Percentiles rank a stretch among this genome's conserved stretches.
These are phyloP conservation scores for Hibiscus mutabilis DNA, from an alignment of 345 rosid species.

Conservation along the genomic window DNA sequence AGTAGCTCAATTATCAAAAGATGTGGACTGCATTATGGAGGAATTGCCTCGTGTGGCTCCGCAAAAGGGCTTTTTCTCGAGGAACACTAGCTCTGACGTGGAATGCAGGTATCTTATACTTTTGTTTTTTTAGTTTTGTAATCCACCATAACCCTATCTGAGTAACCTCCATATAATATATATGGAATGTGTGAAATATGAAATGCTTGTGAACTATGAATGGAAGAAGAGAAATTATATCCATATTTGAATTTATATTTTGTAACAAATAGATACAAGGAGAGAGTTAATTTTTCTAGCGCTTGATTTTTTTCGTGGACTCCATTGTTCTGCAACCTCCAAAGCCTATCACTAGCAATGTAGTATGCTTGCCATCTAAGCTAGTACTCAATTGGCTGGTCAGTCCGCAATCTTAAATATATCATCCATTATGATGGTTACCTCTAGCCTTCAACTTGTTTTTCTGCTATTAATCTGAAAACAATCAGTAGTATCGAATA, in stretches of 20 bases:
- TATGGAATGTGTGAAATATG: no score
- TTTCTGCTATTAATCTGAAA: slow-evolving; percentile 1
- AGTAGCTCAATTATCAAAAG: slow-evolving; percentile 15
- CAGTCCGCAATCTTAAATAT: background rate
- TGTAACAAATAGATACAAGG: no score
- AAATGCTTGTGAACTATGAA: no score
- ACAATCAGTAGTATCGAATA: background rate
- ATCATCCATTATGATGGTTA: background rate
- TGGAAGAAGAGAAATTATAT: no score
- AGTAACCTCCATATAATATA: background rate
- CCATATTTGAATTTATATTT: no score
- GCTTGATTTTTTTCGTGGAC: no score
- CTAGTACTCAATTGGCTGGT: background rate
- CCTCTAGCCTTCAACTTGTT: background rate
- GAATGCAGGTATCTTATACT: slow-evolving; percentile 54
- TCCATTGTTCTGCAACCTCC: background rate
- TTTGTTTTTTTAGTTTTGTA: background rate
- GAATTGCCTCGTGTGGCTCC: slow-evolving; percentile 23
- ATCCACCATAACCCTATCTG: background rate
- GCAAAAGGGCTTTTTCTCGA: slow-evolving; percentile 46
- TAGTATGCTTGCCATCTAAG: background rate
- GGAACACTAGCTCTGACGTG: slow-evolving; percentile 53
- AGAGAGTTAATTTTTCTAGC: no score
- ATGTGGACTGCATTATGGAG: slow-evolving; percentile 17
- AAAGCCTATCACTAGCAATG: background rate